Evolutionary conservation across 108 stramenopile genomes (phyloP).

Genomic region (Nitzschia sp.): DNA sequence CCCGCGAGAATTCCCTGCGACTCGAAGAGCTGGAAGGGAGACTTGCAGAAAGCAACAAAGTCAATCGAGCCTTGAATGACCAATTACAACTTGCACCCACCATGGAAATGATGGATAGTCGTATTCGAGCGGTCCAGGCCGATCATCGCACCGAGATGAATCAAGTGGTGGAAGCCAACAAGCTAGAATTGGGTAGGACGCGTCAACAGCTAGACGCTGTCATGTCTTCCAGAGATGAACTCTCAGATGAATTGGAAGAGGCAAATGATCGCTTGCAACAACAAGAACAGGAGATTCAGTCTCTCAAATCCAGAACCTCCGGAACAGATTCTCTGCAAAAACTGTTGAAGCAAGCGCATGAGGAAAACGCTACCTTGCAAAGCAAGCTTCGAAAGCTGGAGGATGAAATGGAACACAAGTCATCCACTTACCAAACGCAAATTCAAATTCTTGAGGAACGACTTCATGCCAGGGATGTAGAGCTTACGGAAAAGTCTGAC

Average conservation of each 20-base stretch:
- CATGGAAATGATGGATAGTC: slow-evolving; percentile 9
- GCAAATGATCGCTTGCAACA: background rate
- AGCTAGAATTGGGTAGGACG: slow-evolving; percentile 6
- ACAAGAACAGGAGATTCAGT: slow-evolving; percentile 13
- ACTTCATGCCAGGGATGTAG: background rate
- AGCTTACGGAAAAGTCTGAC: background rate
- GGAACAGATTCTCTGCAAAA: slow-evolving; percentile 4
- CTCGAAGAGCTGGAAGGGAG: slow-evolving; percentile 24
- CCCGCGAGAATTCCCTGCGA: slow-evolving; percentile 27
- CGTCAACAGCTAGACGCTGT: slow-evolving; percentile 1
- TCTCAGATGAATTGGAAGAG: slow-evolving; percentile 9
- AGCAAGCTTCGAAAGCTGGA: background rate
- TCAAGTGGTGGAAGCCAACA: slow-evolving; percentile 4
- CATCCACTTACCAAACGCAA: background rate
- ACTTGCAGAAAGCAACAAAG: slow-evolving; percentile 23
- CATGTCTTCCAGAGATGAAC: slow-evolving; percentile 6
- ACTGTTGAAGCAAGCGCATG: background rate
- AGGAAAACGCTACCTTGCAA: background rate
- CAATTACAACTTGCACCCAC: slow-evolving; percentile 1
- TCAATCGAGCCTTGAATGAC: slow-evolving; percentile 22
- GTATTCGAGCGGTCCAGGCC: slow-evolving; percentile 13
- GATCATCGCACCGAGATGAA: slow-evolving; percentile 18
- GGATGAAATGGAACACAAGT: background rate
- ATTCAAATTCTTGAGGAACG: slow-evolving; percentile 7
- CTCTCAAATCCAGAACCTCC: background rate